Conservation (phyloP, 1,139 yeast species). For the Blastobotrys elegans region DNA sequence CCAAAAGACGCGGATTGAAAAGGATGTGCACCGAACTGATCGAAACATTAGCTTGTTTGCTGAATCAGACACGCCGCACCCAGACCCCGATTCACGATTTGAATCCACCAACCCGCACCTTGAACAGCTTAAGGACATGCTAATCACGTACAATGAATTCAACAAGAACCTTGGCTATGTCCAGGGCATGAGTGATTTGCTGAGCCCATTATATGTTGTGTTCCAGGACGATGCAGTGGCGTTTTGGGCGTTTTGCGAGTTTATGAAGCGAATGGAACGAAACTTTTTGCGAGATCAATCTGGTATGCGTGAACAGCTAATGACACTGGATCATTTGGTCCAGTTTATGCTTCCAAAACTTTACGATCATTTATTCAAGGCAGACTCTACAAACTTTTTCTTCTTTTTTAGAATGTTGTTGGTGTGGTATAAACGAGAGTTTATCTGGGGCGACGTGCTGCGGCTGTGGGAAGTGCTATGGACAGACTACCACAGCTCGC, state of each 20-base stretch:
- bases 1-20: slow-evolving; percentile 83
- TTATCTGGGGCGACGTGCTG: slow-evolving; percentile 72
- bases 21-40: slow-evolving; percentile 91
- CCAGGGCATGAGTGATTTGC: slow-evolving; percentile 94
- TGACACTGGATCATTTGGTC: slow-evolving; percentile 72
- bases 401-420: slow-evolving; percentile 92
- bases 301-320: slow-evolving; percentile 88
- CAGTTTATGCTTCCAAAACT: slow-evolving; percentile 85
- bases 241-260: slow-evolving; percentile 83
- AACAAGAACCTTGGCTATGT: slow-evolving; percentile 86
- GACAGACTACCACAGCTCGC: slow-evolving; percentile 82
- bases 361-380: slow-evolving; percentile 74
- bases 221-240: slow-evolving; percentile 74
- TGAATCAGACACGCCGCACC: slow-evolving; percentile 45
- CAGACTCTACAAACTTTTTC: slow-evolving; percentile 85
- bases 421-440: slow-evolving; percentile 94
- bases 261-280: slow-evolving; percentile 94
- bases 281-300: slow-evolving; percentile 87
- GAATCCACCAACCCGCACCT: slow-evolving; percentile 64
- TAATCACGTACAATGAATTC: slow-evolving; percentile 80
- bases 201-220: slow-evolving; percentile 79
- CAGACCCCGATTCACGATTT: slow-evolving; percentile 48
- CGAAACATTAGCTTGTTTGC: slow-evolving; percentile 64
- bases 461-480: slow-evolving; percentile 86
- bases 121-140: slow-evolving; percentile 65